phyloP scores from a whole-genome alignment of 495 filamentous ascomycete species.

The Neurospora sp. region DNA sequence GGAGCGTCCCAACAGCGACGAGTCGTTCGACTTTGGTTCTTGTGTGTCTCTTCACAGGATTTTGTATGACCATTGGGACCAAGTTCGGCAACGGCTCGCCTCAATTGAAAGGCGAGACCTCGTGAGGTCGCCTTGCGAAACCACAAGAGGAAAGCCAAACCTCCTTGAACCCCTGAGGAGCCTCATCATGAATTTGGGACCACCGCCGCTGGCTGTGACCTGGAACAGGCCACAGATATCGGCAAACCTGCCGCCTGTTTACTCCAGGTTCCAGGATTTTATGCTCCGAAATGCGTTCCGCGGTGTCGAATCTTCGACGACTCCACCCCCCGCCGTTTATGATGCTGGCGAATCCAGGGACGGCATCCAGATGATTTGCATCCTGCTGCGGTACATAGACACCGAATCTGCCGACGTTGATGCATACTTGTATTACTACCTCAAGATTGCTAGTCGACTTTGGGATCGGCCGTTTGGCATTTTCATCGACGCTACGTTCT shows the following conservation, averaged over 20 bases:
- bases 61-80: constrained; percentile 59
- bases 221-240: constrained; percentile 53
- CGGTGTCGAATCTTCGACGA: constrained; percentile 49
- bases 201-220: constrained; percentile 52
- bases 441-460: constrained; percentile 57
- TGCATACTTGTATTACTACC: constrained; percentile 51
- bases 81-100: constrained; percentile 51
- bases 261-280: constrained; percentile 59
- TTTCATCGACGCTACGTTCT: constrained; percentile 57
- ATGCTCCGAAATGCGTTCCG: constrained; percentile 57
- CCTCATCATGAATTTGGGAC: constrained; percentile 52
- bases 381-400: constrained; percentile 54
- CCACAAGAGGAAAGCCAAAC: constrained; percentile 33
- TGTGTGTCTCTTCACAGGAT: constrained; percentile 56
- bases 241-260: constrained; percentile 46
- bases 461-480: constrained; percentile 58
- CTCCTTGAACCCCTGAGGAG: constrained; percentile 43
- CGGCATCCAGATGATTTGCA: constrained; percentile 54
- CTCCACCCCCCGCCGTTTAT: constrained; percentile 48
- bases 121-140: constrained; percentile 40
- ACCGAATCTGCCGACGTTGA: constrained; percentile 50
- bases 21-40: constrained; percentile 58
- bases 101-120: constrained; percentile 44
- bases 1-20: constrained; percentile 24
- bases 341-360: constrained; percentile 62